These are phyloP conservation scores for Immersiella caudata DNA, from an alignment of 495 filamentous ascomycete genomes.

Conservation along the genomic window DNA sequence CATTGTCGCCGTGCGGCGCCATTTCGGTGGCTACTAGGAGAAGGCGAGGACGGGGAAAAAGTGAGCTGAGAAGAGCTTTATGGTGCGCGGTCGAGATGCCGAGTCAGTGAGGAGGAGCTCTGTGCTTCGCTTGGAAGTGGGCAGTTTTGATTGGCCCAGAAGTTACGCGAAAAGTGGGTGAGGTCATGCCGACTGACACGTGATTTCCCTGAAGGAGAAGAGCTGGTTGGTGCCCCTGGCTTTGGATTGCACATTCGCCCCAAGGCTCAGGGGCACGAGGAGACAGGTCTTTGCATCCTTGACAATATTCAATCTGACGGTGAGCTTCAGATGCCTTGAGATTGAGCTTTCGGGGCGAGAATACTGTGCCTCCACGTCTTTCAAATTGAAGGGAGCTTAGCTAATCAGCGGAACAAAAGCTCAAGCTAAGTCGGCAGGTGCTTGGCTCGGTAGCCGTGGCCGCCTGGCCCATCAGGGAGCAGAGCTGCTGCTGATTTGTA, in stretches of 20 bases:
- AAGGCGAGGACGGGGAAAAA: conserved; percentile 25
- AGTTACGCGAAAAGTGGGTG: not conserved
- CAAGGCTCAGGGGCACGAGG: too few species aligned
- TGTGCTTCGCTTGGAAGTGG: conserved; percentile 20
- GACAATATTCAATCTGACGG: too few species aligned
- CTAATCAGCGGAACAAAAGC: too few species aligned
- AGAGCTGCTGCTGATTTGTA: not conserved
- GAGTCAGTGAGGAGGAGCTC: conserved; percentile 17
- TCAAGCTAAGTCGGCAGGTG: too few species aligned
- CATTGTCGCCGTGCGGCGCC: conserved; percentile 38
- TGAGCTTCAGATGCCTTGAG: too few species aligned
- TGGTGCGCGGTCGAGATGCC: conserved; percentile 16
- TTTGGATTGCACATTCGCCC: too few species aligned
- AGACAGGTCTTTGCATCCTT: too few species aligned
- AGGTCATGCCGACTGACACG: not conserved
- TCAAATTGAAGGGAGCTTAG: too few species aligned
- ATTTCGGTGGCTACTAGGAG: conserved; percentile 54
- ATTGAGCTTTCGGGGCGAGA: too few species aligned
- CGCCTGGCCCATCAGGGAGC: not conserved
- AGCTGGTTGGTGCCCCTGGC: not conserved
- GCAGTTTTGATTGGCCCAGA: conserved; percentile 17
- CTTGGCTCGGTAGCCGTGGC: not conserved
- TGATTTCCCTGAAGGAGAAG: not conserved
- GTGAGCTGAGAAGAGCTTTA: conserved; percentile 17
- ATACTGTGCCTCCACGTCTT: too few species aligned